phyloP scores from a whole-genome alignment of 2,329 filamentous ascomycete genomes.

The Knufia fluminis region DNA sequence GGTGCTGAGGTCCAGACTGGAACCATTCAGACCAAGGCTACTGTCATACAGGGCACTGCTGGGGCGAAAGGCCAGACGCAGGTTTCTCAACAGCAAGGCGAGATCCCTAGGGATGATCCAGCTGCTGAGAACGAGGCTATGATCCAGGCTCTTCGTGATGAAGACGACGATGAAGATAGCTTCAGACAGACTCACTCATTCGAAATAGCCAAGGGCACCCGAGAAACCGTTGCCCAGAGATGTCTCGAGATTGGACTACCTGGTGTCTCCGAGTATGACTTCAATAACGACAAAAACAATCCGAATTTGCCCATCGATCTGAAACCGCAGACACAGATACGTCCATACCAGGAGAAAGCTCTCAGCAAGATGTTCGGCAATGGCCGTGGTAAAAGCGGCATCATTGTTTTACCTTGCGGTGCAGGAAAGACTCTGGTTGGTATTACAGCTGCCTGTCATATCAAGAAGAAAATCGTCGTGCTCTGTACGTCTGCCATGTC shows the following conservation, averaged over 20 bases:
- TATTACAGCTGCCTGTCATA: conserved; percentile 95
- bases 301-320: conserved; percentile 89
- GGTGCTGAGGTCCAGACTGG: conserved; percentile 68
- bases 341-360: conserved; percentile 93
- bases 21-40: conserved; percentile 73
- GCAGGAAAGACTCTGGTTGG: conserved; percentile 95
- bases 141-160: conserved; percentile 54
- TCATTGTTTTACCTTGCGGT: conserved; percentile 93
- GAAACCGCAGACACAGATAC: conserved; percentile 78
- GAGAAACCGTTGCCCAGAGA: conserved; percentile 80
- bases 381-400: conserved; percentile 89
- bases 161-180: conserved; percentile 76
- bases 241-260: conserved; percentile 81
- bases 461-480: conserved; percentile 93
- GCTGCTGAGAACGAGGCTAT: conserved; percentile 50
- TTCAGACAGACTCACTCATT: conserved; percentile 86
- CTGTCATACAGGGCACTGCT: conserved; percentile 91
- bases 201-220: conserved; percentile 71
- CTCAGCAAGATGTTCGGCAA: conserved; percentile 99
- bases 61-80: conserved; percentile 83
- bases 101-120: conserved; percentile 19
- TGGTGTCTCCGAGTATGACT: conserved; percentile 94
- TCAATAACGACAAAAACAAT: conserved; percentile 81
- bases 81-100: conserved; percentile 39
- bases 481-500: conserved; percentile 97